phyloP scores from a whole-genome alignment of 1,284 basidiomycete genomes.

The Trametes pubescens region DNA sequence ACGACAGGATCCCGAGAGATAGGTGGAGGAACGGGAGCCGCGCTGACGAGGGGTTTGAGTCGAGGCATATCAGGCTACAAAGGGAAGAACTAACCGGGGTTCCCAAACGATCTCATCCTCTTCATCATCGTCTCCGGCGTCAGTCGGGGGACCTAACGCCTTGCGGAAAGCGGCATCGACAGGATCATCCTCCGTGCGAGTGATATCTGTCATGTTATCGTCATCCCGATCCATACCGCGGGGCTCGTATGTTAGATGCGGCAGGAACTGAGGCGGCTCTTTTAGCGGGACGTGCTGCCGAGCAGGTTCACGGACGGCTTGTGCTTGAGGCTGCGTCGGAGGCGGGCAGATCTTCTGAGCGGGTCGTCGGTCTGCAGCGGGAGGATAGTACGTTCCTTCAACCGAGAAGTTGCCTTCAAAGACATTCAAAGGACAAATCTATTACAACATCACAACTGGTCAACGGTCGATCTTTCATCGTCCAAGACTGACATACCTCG shows the following conservation, averaged over 20 bases:
- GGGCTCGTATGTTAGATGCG: slow-evolving; percentile 1
- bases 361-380: neutral
- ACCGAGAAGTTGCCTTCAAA: slow-evolving; percentile 17
- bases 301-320: neutral
- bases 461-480: neutral
- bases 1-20: slow-evolving; percentile 28
- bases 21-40: slow-evolving; percentile 16
- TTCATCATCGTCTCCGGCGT: slow-evolving; percentile 50
- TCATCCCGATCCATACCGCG: slow-evolving; percentile 54
- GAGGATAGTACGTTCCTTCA: neutral
- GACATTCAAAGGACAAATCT: slow-evolving; percentile 27
- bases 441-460: neutral
- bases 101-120: slow-evolving; percentile 73
- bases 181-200: slow-evolving; percentile 83
- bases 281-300: neutral
- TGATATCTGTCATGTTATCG: slow-evolving; percentile 75
- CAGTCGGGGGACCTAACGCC: slow-evolving; percentile 54
- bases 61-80: neutral
- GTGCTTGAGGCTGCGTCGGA: neutral
- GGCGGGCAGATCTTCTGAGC: neutral
- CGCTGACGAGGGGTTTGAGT: neutral
- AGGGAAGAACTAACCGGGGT: slow-evolving; percentile 53
- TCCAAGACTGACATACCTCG: slow-evolving; percentile 50
- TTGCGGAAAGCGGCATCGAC: slow-evolving; percentile 81
- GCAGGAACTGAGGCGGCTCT: slow-evolving; percentile 20